Evolutionary conservation across 169 alveolate genomes (phyloP).

Genomic region (Cyclospora cayetanensis): DNA sequence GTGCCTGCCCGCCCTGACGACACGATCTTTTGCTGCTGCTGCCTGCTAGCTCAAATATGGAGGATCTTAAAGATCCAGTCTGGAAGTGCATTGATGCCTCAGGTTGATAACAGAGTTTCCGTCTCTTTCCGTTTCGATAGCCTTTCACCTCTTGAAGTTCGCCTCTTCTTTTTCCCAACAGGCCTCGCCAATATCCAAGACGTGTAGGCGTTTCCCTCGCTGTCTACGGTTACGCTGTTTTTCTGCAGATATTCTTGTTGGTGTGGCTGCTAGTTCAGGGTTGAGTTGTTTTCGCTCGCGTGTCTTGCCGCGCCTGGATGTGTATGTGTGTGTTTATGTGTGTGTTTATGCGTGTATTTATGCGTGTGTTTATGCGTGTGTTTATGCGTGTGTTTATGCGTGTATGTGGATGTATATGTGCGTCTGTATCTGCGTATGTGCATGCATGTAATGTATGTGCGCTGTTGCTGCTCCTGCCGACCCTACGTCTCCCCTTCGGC

Average conservation of each 20-base stretch:
- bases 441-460: background rate
- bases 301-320: background rate
- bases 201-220: no score
- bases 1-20: no score
- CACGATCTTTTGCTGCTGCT: no score
- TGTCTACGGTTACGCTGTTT: no score
- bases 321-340: no score
- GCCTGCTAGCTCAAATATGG: no score
- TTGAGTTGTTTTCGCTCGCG: background rate
- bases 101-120: background rate
- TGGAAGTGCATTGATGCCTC: no score
- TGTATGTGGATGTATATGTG: no score
- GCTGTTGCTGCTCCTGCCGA: conserved; percentile 8
- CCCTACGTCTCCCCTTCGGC: background rate
- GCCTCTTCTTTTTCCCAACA: background rate
- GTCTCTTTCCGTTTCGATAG: background rate
- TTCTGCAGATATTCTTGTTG: background rate
- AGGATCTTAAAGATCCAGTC: no score
- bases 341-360: no score
- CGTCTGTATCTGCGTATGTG: background rate
- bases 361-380: background rate
- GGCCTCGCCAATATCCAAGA: no score
- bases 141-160: background rate
- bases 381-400: background rate
- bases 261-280: background rate